Evolutionary conservation across 148 eudicot genomes (phyloP).

Genomic region (Camellia japonica): DNA sequence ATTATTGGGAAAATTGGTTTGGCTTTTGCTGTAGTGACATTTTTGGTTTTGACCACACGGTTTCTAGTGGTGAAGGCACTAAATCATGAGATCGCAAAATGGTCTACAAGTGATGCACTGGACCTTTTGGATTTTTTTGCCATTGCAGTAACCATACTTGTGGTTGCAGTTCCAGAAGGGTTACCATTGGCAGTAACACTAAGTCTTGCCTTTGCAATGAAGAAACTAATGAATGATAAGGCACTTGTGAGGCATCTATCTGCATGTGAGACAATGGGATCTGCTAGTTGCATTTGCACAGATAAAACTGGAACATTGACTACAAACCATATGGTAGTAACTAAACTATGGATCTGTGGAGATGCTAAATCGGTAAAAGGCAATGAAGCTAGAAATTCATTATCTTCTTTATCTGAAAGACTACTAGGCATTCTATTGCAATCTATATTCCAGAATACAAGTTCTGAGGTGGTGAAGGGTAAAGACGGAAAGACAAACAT

Average conservation of each 20-base stretch:
- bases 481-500: constrained; percentile 43
- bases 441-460: constrained; percentile 57
- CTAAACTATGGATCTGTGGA: constrained; percentile 59
- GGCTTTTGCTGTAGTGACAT: constrained; percentile 66
- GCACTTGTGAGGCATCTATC: constrained; percentile 83
- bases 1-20: constrained; percentile 80
- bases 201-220: constrained; percentile 91
- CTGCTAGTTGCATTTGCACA: constrained; percentile 80
- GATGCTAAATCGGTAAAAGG: constrained; percentile 34
- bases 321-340: constrained; percentile 87
- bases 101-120: constrained; percentile 56
- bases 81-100: constrained; percentile 33
- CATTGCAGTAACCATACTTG: constrained; percentile 75
- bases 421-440: constrained; percentile 34
- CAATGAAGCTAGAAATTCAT: constrained; percentile 9
- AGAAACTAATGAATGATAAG: constrained; percentile 73
- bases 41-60: constrained; percentile 53
- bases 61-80: constrained; percentile 39
- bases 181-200: constrained; percentile 81
- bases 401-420: constrained; percentile 37
- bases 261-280: constrained; percentile 95
- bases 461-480: constrained; percentile 65
- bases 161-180: constrained; percentile 93
- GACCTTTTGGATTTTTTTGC: constrained; percentile 64
- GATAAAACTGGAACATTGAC: constrained; percentile 92